Percentiles rank a stretch among this genome's conserved stretches.
These are phyloP conservation scores for Delitschia confertaspora DNA, from an alignment of 495 filamentous ascomycete genomes.

Conservation along the genomic window DNA sequence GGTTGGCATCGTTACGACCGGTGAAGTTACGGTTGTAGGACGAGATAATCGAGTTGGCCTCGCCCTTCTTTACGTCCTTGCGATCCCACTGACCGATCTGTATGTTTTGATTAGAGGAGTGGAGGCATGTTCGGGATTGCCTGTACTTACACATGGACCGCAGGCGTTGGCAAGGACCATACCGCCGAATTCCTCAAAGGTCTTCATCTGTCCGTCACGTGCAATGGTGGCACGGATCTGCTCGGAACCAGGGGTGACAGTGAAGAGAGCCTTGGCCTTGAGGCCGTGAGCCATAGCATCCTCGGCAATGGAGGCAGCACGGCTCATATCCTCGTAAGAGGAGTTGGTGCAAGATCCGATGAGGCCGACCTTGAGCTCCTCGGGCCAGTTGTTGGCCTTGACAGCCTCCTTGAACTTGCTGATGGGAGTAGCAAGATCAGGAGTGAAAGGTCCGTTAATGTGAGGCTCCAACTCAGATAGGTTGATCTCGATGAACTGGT, in stretches of 20 bases:
- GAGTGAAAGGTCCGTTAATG: conserved; percentile 99
- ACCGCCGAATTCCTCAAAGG: conserved; percentile 96
- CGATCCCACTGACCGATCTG: conserved; percentile 83
- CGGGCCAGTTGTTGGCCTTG: conserved; percentile 89
- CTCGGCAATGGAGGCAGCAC: conserved; percentile 86
- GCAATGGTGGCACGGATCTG: conserved; percentile 95
- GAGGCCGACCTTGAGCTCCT: conserved; percentile 92
- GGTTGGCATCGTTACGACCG: conserved; percentile 98
- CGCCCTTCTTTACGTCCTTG: conserved; percentile 90
- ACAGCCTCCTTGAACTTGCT: conserved; percentile 95
- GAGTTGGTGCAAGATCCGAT: conserved; percentile 99
- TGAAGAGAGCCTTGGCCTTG: conserved; percentile 89
- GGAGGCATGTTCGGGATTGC: not conserved
- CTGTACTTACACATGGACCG: conserved; percentile 57
- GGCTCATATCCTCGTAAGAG: conserved; percentile 98
- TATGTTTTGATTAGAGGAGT: conserved; percentile 30
- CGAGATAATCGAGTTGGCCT: conserved; percentile 89
- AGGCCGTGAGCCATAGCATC: conserved; percentile 90
- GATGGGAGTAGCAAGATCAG: conserved; percentile 94
- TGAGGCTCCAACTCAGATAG: conserved; percentile 91
- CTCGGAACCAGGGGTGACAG: conserved; percentile 93
- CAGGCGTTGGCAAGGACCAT: conserved; percentile 95
- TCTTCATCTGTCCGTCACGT: conserved; percentile 90
- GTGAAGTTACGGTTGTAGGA: conserved; percentile 99
- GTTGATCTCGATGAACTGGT: conserved; percentile 94